Evolutionary conservation across 2,329 filamentous ascomycete genomes (phyloP).

Genomic region (Colletotrichum acutatum): DNA sequence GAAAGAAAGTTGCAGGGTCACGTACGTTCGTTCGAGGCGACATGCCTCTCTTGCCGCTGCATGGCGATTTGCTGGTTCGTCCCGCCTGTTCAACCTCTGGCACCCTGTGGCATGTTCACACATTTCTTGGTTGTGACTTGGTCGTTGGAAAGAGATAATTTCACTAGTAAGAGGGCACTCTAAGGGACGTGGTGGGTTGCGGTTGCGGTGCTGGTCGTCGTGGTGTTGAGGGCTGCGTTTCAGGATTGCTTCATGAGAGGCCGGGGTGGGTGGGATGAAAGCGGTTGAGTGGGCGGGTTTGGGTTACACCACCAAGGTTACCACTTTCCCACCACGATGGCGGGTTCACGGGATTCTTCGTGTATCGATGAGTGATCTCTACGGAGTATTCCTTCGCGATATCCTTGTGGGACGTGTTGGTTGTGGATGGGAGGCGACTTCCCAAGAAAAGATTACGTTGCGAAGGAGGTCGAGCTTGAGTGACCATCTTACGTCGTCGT

Average conservation of each 20-base stretch:
- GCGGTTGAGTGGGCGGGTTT: slow-evolving; percentile 1
- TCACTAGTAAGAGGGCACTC: not conserved
- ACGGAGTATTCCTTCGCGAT: not conserved
- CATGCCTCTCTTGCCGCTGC: not conserved
- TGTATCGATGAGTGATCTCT: not conserved
- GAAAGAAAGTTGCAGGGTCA: not conserved
- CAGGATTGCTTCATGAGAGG: slow-evolving; percentile 53
- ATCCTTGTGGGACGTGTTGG: too few species aligned
- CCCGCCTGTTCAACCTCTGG: slow-evolving; percentile 5
- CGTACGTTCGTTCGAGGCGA: not conserved
- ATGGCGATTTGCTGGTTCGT: slow-evolving; percentile 31
- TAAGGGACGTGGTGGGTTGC: not conserved
- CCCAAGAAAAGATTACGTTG: not conserved
- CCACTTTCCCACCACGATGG: not conserved
- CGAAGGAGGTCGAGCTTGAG: not conserved
- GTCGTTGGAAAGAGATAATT: not conserved
- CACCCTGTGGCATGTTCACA: slow-evolving; percentile 12
- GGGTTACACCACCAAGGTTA: slow-evolving; percentile 9
- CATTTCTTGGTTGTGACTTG: not conserved
- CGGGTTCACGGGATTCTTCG: not conserved
- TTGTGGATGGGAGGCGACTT: not conserved
- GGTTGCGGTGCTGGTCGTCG: not conserved
- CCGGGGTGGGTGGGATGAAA: slow-evolving; percentile 35
- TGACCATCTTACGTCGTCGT: not conserved
- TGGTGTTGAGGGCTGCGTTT: slow-evolving; percentile 45